These are phyloP conservation scores for Apodospora peruviana DNA, from an alignment of 495 filamentous ascomycete genomes.

Conservation along the genomic window DNA sequence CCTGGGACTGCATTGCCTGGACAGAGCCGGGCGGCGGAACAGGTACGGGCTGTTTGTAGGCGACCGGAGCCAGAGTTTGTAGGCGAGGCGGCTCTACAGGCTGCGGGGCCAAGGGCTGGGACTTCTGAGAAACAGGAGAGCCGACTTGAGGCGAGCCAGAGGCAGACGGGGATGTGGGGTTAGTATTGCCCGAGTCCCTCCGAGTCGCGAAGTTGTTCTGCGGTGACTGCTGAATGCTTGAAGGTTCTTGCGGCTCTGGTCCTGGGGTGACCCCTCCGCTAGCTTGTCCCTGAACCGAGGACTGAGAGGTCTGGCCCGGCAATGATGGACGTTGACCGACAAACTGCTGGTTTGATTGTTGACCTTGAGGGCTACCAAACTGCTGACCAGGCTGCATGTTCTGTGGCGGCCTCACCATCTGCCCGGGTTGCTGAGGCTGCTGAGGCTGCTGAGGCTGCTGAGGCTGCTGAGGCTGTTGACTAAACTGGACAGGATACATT, in stretches of 20 bases:
- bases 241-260: neutral
- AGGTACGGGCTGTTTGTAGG: constrained; percentile 12
- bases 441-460: neutral
- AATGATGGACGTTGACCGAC: constrained; percentile 2
- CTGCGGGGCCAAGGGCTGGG: constrained; percentile 14
- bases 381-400: neutral
- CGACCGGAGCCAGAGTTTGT: constrained; percentile 16
- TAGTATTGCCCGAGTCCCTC: constrained; percentile 6
- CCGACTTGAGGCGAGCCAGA: constrained; percentile 9
- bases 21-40: constrained; percentile 6
- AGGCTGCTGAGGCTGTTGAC: constrained; percentile 10
- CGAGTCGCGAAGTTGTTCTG: constrained; percentile 7
- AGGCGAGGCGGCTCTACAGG: constrained; percentile 12
- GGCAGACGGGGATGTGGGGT: constrained; percentile 6
- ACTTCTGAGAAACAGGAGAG: constrained; percentile 18
- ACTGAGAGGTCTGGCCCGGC: neutral
- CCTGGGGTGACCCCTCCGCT: neutral
- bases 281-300: neutral
- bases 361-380: neutral
- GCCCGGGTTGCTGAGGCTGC: constrained; percentile 1
- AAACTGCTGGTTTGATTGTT: neutral
- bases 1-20: neutral
- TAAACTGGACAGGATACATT: constrained; percentile 16
- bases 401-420: constrained; percentile 8
- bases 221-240: constrained; percentile 1